Conservation (phyloP, 2,329 filamentous ascomycete genomes). For the Podosphaera xanthii region DNA sequence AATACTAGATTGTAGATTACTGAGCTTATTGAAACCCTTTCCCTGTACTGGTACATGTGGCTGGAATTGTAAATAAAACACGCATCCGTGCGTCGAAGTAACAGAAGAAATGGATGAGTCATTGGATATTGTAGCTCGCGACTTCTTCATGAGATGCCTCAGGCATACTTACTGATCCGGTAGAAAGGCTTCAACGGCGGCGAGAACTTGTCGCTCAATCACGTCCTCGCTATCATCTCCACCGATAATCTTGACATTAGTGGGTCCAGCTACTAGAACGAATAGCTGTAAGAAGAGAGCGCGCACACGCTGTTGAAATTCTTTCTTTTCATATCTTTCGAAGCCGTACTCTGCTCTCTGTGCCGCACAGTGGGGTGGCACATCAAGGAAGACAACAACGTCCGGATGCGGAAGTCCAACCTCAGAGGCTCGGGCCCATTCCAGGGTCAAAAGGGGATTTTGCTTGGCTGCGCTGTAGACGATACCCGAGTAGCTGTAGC, state of each 20-base stretch:
- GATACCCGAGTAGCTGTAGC: conserved; percentile 86
- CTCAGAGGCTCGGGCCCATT: conserved; percentile 71
- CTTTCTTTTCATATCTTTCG: conserved; percentile 69
- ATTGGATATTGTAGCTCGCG: no score
- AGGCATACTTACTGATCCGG: background rate
- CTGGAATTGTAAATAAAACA: no score
- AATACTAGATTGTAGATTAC: no score
- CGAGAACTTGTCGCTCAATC: conserved; percentile 27
- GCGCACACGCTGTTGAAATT: conserved; percentile 62
- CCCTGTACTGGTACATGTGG: no score
- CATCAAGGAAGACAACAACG: conserved; percentile 65
- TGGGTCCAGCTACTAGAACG: conserved; percentile 23
- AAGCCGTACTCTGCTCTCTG: conserved; percentile 67
- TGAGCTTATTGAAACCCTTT: no score
- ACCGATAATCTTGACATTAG: conserved; percentile 29
- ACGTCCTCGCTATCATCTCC: conserved; percentile 31
- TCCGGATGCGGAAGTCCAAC: conserved; percentile 73
- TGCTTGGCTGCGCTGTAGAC: conserved; percentile 82
- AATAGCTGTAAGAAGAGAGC: conserved; percentile 43
- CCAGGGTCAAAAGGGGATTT: conserved; percentile 42
- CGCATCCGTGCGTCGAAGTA: no score
- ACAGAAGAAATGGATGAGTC: no score
- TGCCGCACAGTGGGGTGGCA: conserved; percentile 49
- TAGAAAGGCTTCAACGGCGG: background rate
- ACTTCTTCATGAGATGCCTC: no score